Conservation (phyloP, 1,139 yeast species). For the Yamadazyma buinensis region DNA sequence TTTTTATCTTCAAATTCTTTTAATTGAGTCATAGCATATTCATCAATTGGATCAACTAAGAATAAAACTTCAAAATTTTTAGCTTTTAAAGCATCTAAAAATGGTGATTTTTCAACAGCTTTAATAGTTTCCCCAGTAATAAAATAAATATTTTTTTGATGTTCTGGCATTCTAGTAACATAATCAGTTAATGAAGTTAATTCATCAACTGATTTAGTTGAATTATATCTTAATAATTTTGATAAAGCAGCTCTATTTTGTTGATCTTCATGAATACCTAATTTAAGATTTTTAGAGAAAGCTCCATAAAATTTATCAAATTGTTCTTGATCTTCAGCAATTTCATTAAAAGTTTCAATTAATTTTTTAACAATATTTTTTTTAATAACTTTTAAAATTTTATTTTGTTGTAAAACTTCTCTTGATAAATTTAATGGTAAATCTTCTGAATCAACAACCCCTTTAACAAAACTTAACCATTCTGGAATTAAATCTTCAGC, state of each 20-base stretch:
- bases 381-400: conserved; percentile 98
- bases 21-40: conserved; percentile 98
- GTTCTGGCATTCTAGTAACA: conserved; percentile 99
- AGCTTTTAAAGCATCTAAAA: conserved; percentile 97
- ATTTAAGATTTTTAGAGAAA: conserved; percentile 96
- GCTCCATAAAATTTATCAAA: conserved; percentile 98
- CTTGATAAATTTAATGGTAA: conserved; percentile 99
- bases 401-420: conserved; percentile 99
- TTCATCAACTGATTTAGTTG: conserved; percentile 94
- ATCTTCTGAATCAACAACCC: conserved; percentile 99
- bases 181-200: conserved; percentile 92
- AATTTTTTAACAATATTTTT: conserved; percentile 99
- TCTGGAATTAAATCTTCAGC: conserved; percentile 99
- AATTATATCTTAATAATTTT: conserved; percentile 94
- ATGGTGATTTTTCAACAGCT: conserved; percentile 99
- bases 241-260: conserved; percentile 96
- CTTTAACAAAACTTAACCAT: conserved; percentile 96
- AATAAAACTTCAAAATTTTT: conserved; percentile 97
- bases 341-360: conserved; percentile 98
- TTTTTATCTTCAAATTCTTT: conserved; percentile 99
- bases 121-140: conserved; percentile 98
- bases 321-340: conserved; percentile 98
- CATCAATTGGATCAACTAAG: conserved; percentile 99
- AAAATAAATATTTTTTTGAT: conserved; percentile 98
- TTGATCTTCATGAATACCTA: conserved; percentile 98